phyloP scores from a whole-genome alignment of 495 filamentous ascomycete species.

The Penicillium fimorum region DNA sequence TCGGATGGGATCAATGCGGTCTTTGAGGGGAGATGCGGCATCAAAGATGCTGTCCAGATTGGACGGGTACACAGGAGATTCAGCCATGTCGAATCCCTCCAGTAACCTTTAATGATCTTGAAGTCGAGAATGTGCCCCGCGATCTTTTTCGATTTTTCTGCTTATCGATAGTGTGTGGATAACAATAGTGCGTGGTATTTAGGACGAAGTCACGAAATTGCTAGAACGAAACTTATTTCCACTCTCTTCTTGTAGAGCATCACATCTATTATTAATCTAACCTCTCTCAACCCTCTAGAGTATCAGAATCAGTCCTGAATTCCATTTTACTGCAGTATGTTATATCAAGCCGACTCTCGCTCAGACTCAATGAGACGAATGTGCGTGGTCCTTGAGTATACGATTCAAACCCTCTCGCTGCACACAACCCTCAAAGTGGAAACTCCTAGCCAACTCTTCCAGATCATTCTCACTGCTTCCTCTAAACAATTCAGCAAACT shows the following conservation, averaged over 20 bases:
- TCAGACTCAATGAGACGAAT: neutral
- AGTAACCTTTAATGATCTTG: constrained; percentile 12
- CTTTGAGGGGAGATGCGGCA: constrained; percentile 25
- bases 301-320: neutral
- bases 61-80: constrained; percentile 25
- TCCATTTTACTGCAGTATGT: neutral
- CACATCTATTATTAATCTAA: neutral
- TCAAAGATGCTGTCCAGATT: constrained; percentile 39
- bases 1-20: constrained; percentile 38
- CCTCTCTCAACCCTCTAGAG: neutral
- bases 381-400: constrained; percentile 46
- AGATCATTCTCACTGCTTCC: constrained; percentile 54
- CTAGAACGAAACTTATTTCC: constrained; percentile 12
- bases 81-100: constrained; percentile 29
- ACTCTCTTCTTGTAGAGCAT: constrained; percentile 4
- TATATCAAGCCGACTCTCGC: neutral
- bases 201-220: neutral
- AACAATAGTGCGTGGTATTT: constrained; percentile 20
- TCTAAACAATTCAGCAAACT: constrained; percentile 57
- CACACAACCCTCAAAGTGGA: constrained; percentile 57
- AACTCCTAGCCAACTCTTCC: constrained; percentile 56
- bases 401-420: constrained; percentile 55
- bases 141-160: constrained; percentile 33
- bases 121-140: constrained; percentile 27
- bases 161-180: constrained; percentile 35